These are phyloP conservation scores for Dichomitus squalens DNA, from an alignment of 1,284 basidiomycete genomes.

Conservation along the genomic window DNA sequence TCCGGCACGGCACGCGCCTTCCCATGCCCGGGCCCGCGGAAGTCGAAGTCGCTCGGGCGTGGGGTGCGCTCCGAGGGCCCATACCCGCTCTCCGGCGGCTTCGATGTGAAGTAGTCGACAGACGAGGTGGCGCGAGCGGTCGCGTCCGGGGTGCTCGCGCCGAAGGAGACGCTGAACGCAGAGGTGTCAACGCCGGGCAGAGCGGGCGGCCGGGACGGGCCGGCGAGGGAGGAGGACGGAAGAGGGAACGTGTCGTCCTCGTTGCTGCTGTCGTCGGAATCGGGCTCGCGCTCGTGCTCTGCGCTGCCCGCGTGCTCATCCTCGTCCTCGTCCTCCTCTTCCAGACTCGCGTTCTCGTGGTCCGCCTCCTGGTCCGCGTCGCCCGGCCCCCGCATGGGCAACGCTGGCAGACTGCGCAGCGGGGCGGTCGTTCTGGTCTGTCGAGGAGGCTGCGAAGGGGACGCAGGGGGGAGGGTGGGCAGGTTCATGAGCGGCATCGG, in stretches of 20 bases:
- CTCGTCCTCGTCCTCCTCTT: conserved; percentile 41
- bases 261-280: conserved; percentile 31
- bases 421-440: conserved; percentile 29
- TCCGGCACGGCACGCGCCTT: conserved; percentile 6
- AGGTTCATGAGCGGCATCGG: conserved; percentile 53
- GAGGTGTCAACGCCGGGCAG: conserved; percentile 31
- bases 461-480: conserved; percentile 43
- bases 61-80: conserved; percentile 24
- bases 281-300: conserved; percentile 32
- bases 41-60: conserved; percentile 40
- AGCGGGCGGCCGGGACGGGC: conserved; percentile 13
- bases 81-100: conserved; percentile 20
- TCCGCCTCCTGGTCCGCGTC: conserved; percentile 37
- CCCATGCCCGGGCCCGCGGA: background rate
- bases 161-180: conserved; percentile 22
- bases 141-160: conserved; percentile 15
- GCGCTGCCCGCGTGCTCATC: conserved; percentile 26
- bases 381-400: conserved; percentile 47
- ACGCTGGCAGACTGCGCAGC: conserved; percentile 50
- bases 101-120: conserved; percentile 35
- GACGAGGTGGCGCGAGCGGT: conserved; percentile 12
- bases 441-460: conserved; percentile 26
- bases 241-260: conserved; percentile 36
- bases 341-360: conserved; percentile 41
- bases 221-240: conserved; percentile 15